phyloP scores from a whole-genome alignment of 208 protist genomes.

The Trypanosoma mega region DNA sequence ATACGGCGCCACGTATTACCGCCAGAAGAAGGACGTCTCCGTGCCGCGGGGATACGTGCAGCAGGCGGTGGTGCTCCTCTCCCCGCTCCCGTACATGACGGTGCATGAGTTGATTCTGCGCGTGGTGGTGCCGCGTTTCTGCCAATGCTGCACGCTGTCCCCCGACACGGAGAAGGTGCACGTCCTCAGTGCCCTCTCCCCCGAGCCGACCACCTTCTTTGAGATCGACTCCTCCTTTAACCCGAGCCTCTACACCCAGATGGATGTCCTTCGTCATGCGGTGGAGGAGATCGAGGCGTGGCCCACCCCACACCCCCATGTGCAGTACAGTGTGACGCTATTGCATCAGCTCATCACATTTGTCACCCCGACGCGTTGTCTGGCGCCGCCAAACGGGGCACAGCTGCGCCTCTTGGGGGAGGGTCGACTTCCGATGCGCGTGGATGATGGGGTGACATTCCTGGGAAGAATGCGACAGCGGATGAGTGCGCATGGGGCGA shows the following conservation, averaged over 20 bases:
- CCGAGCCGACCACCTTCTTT: constrained; percentile 56
- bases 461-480: constrained; percentile 22
- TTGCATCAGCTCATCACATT: constrained; percentile 72
- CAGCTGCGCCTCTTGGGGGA: neutral
- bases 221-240: constrained; percentile 66
- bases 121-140: constrained; percentile 72
- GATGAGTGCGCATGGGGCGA: constrained; percentile 35
- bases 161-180: constrained; percentile 64
- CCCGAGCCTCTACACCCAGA: constrained; percentile 62
- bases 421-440: constrained; percentile 1
- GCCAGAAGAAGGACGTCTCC: constrained; percentile 74
- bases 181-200: constrained; percentile 64
- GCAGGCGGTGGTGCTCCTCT: constrained; percentile 83
- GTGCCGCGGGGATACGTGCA: constrained; percentile 86
- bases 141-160: constrained; percentile 80
- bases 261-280: constrained; percentile 62
- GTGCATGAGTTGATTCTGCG: constrained; percentile 84
- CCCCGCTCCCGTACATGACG: constrained; percentile 64
- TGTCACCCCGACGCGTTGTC: constrained; percentile 54
- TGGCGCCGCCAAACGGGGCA: constrained; percentile 13
- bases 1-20: constrained; percentile 80
- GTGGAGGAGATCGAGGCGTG: constrained; percentile 65
- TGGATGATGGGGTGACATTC: constrained; percentile 28
- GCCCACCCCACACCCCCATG: constrained; percentile 76
- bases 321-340: constrained; percentile 69